Evolutionary conservation across 1,284 basidiomycete genomes (phyloP), one percentile per base, ranked within the genome.

Genomic region (Retiboletus fuscus): DNA sequence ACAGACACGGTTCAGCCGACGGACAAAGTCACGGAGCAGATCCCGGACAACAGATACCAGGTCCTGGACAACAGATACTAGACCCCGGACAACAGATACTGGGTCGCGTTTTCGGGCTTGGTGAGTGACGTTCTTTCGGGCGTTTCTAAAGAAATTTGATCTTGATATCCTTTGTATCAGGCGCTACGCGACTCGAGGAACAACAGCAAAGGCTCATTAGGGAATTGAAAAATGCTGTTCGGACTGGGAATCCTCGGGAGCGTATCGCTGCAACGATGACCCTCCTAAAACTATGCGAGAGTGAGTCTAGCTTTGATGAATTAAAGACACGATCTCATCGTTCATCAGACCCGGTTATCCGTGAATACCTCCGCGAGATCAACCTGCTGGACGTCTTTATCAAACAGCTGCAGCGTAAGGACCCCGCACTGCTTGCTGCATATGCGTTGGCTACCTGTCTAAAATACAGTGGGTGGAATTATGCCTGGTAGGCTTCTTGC

Each of bases 191-290:
- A 12, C 70, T 79, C 39, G 8, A 0, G 1, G 8, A 11, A 0
- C 10, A 0, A 13, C 72, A 78, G 5, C 41, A 18, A 26, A 69
- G 3, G 30, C 67, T 72, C 24, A 72, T 78, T 6, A 8, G 18
- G 18, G 62, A 73, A 26, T 57, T 78, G 34, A 73, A 66, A 53
- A 26, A 10, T 5, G 71, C 67, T 5, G 28, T 64, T 30, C 28
- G 67, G 28, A 57, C 47, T 1, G 69, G 70, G n/a, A 63, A 70
- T 47, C 24, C 44, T 8, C 67, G 64, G 30, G 78, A 74, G 13
- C 79, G 77, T 43, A 75, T 72, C 0, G 72, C 72, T 43, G 72
- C 73, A 18, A 81, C 78, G 2, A 63, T 81, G 65, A 78, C 78
- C 2, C 43, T 78, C 30, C 24, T 78, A 34, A 69, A 67, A 11